phyloP scores from a whole-genome alignment of 768 basidiomycete species.

The Termitomyces sp. region DNA sequence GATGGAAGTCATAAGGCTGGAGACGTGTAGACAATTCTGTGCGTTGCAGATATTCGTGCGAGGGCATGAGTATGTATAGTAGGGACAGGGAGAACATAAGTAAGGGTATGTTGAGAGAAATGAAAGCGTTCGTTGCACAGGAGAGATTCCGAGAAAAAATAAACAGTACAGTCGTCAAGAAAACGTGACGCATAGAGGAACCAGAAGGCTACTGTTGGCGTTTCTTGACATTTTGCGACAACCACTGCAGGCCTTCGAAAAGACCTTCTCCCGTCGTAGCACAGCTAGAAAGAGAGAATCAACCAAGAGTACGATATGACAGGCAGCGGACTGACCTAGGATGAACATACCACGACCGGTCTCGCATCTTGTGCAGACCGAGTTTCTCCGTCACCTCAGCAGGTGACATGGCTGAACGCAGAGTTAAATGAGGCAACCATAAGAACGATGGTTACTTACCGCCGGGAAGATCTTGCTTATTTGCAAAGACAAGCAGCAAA shows the following conservation, averaged over 20 bases:
- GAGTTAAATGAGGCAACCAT: background rate
- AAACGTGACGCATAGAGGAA: constrained; percentile 9
- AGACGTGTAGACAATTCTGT: constrained; percentile 28
- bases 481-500: constrained; percentile 95
- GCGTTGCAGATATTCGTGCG: constrained; percentile 35
- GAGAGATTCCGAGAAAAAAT: constrained; percentile 12
- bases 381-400: constrained; percentile 98
- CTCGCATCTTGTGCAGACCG: constrained; percentile 93
- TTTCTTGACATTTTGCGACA: constrained; percentile 96
- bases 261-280: constrained; percentile 96
- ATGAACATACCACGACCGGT: constrained; percentile 98
- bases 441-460: constrained; percentile 46
- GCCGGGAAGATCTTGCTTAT: constrained; percentile 97
- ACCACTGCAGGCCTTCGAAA: constrained; percentile 96
- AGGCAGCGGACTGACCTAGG: constrained; percentile 65
- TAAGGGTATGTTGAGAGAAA: constrained; percentile 27
- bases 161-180: constrained; percentile 19
- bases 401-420: constrained; percentile 86
- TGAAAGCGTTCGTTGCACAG: constrained; percentile 19
- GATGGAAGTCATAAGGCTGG: constrained; percentile 29
- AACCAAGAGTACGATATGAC: constrained; percentile 1
- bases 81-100: constrained; percentile 22
- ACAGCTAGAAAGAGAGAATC: constrained; percentile 50
- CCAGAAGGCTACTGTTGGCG: constrained; percentile 55
- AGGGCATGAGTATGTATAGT: constrained; percentile 35